phyloP scores from a whole-genome alignment of 2,329 filamentous ascomycete species.

The Fusarium phyllophilum region DNA sequence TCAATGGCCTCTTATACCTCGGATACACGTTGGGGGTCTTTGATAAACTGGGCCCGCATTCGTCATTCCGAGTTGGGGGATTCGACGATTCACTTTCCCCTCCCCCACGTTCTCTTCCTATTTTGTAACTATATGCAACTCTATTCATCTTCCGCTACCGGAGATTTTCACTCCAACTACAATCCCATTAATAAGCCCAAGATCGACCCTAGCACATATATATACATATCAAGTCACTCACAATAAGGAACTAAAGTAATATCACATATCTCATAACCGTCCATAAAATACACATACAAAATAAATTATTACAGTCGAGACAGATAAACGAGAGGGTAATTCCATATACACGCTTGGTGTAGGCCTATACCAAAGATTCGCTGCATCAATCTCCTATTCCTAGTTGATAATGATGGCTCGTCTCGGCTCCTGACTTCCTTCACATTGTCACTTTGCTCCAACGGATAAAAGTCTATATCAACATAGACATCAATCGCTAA shows the following conservation, averaged over 20 bases:
- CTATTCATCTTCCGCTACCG: slow-evolving; percentile 9
- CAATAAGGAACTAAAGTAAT: background rate
- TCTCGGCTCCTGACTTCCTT: slow-evolving; percentile 10
- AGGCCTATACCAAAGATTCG: slow-evolving; percentile 27
- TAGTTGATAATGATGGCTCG: background rate
- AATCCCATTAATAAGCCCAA: background rate
- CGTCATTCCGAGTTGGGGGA: slow-evolving; percentile 38
- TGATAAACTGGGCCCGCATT: slow-evolving; percentile 37
- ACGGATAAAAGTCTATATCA: slow-evolving; percentile 1
- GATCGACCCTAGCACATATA: background rate
- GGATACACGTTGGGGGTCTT: slow-evolving; percentile 9
- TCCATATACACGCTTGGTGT: slow-evolving; percentile 35
- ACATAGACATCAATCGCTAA: slow-evolving; percentile 22
- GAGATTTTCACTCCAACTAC: background rate
- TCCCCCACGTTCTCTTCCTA: slow-evolving; percentile 26
- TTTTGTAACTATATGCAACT: slow-evolving; percentile 1
- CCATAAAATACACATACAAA: slow-evolving; percentile 30
- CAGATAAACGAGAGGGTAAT: slow-evolving; percentile 39
- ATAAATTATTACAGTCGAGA: slow-evolving; percentile 44
- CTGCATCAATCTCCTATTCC: slow-evolving; percentile 10
- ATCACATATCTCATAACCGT: background rate
- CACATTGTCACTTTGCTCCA: slow-evolving; percentile 24
- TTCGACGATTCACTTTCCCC: slow-evolving; percentile 15
- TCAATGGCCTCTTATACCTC: slow-evolving; percentile 17
- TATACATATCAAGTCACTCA: background rate